These are phyloP conservation scores for Gautieria morchelliformis DNA, from an alignment of 768 basidiomycete species.

Conservation along the genomic window DNA sequence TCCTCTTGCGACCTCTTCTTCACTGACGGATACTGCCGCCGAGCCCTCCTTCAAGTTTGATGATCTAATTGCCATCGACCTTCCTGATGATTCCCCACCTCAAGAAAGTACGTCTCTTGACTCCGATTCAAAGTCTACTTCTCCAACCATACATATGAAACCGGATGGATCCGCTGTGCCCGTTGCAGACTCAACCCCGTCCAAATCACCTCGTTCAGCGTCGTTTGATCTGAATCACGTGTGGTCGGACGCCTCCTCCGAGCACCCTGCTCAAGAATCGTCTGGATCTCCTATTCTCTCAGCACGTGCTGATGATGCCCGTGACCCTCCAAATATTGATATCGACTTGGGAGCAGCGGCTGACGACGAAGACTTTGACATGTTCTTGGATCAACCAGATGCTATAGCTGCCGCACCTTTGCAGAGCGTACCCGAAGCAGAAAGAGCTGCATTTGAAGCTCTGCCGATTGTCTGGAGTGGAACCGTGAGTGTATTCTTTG, in stretches of 20 bases:
- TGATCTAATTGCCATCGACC: slow-evolving; percentile 8
- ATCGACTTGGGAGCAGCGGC: slow-evolving; percentile 27
- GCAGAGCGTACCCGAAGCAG: slow-evolving; percentile 25
- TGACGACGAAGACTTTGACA: slow-evolving; percentile 78
- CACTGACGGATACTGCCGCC: slow-evolving; percentile 16
- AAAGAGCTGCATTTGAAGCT: slow-evolving; percentile 44
- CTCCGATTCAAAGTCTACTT: background rate
- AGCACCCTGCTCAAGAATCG: background rate
- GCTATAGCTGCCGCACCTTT: slow-evolving; percentile 4
- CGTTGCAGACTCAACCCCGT: slow-evolving; percentile 19
- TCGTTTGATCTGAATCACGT: slow-evolving; percentile 69
- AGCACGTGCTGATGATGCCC: background rate
- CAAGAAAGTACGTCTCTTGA: background rate
- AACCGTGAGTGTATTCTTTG: slow-evolving; percentile 40
- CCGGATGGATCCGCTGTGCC: background rate
- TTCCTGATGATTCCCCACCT: slow-evolving; percentile 4
- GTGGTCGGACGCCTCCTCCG: slow-evolving; percentile 46
- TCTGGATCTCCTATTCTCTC: slow-evolving; percentile 7
- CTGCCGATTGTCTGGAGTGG: slow-evolving; percentile 63
- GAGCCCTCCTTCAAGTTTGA: slow-evolving; percentile 8
- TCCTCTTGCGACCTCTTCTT: slow-evolving; percentile 18
- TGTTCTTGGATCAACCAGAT: slow-evolving; percentile 66
- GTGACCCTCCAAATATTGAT: slow-evolving; percentile 1
- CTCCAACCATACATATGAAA: background rate
- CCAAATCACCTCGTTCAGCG: slow-evolving; percentile 34